Percentiles rank a stretch among this genome's conserved stretches.
Evolutionary conservation across 75 land plant species (phyloP).

Genomic region (Ceratopteris richardii): DNA sequence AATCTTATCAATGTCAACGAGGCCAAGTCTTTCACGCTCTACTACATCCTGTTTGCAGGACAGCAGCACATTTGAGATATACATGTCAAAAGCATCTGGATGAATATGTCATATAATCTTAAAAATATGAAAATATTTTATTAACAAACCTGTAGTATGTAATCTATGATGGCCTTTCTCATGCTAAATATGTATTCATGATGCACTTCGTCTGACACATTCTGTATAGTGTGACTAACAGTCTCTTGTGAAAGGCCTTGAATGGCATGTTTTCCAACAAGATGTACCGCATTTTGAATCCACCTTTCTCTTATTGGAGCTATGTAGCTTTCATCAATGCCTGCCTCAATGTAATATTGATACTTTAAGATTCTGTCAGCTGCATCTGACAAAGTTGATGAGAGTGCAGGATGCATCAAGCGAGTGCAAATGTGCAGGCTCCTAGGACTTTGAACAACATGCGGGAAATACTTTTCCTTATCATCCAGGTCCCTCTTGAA

Average conservation of each 20-base stretch:
- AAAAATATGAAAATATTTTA: constrained; percentile 1
- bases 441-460: constrained; percentile 4
- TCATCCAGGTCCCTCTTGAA: not conserved
- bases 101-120: not conserved
- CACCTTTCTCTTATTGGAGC: constrained; percentile 28
- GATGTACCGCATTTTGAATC: constrained; percentile 14
- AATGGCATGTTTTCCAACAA: constrained; percentile 12
- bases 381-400: not conserved
- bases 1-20: constrained; percentile 17
- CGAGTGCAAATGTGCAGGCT: not conserved
- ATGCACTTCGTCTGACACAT: constrained; percentile 20
- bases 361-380: constrained; percentile 26
- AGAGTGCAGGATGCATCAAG: not conserved
- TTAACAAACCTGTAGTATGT: constrained; percentile 21
- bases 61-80: no score
- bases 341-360: constrained; percentile 20
- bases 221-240: constrained; percentile 16
- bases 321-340: constrained; percentile 18
- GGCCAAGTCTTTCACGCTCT: constrained; percentile 18
- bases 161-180: constrained; percentile 29
- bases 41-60: constrained; percentile 18
- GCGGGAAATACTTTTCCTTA: constrained; percentile 2
- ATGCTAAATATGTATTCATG: constrained; percentile 24
- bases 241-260: constrained; percentile 9
- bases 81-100: no score